Percentiles rank a stretch among this genome's conserved stretches.
phyloP scores from a whole-genome alignment of 129 eudicot species.

The Flaveria ramosissima region DNA sequence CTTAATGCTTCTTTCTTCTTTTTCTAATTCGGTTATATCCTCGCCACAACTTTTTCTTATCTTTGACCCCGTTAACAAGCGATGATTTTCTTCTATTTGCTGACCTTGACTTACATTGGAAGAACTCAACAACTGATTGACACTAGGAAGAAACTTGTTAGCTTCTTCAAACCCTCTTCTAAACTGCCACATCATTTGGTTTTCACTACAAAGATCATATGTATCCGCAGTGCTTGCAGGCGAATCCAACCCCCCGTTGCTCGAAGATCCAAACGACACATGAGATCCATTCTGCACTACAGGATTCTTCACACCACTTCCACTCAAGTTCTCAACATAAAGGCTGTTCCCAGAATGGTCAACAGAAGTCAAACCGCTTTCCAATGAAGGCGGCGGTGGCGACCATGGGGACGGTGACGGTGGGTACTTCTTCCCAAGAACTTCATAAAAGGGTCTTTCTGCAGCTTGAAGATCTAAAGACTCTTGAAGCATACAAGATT shows the following conservation, averaged over 20 bases:
- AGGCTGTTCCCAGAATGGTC: slow-evolving; percentile 31
- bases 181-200: slow-evolving; percentile 62
- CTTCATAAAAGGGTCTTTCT: slow-evolving; percentile 67
- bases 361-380: slow-evolving; percentile 31
- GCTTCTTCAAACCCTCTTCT: slow-evolving; percentile 79
- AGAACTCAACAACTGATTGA: slow-evolving; percentile 36
- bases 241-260: slow-evolving; percentile 41
- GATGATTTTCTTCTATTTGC: slow-evolving; percentile 17
- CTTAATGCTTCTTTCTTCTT: slow-evolving; percentile 63
- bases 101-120: slow-evolving; percentile 25
- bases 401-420: slow-evolving; percentile 59
- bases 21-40: slow-evolving; percentile 37
- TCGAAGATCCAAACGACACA: slow-evolving; percentile 38
- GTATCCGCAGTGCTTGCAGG: slow-evolving; percentile 58
- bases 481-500: slow-evolving; percentile 57
- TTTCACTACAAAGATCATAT: slow-evolving; percentile 47
- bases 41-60: slow-evolving; percentile 50
- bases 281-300: slow-evolving; percentile 32
- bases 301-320: slow-evolving; percentile 24
- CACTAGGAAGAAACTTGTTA: slow-evolving; percentile 60
- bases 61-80: slow-evolving; percentile 25
- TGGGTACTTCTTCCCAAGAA: slow-evolving; percentile 61
- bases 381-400: slow-evolving; percentile 20
- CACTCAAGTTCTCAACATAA: not conserved
- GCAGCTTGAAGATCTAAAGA: slow-evolving; percentile 71